These are phyloP conservation scores for Collybia sp. DNA, from an alignment of 768 basidiomycete genomes.

Conservation along the genomic window DNA sequence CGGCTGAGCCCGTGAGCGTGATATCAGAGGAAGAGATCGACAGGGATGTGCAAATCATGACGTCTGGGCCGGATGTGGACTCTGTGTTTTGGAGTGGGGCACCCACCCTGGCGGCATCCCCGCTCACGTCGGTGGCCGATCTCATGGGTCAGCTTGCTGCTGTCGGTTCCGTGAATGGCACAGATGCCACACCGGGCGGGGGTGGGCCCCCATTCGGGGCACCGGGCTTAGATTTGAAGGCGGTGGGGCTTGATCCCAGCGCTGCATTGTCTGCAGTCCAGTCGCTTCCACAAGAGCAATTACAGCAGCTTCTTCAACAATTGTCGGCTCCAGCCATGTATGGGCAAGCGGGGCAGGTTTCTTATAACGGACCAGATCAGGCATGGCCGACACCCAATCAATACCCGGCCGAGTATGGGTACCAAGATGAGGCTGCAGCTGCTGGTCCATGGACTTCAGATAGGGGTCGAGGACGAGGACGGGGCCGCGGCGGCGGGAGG, in stretches of 20 bases:
- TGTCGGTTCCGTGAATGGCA: constrained; percentile 27
- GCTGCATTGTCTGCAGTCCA: constrained; percentile 39
- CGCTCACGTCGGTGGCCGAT: constrained; percentile 56
- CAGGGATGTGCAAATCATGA: constrained; percentile 58
- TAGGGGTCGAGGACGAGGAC: constrained; percentile 51
- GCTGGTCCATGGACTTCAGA: constrained; percentile 39
- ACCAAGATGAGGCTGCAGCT: constrained; percentile 41
- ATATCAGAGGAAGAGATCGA: constrained; percentile 71
- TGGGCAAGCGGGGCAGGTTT: constrained; percentile 19
- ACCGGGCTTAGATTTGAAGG: constrained; percentile 28
- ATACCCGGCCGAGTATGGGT: constrained; percentile 42
- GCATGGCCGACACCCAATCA: constrained; percentile 35
- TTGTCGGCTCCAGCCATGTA: constrained; percentile 18
- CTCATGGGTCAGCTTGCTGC: constrained; percentile 58
- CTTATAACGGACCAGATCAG: constrained; percentile 32
- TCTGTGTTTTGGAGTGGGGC: constrained; percentile 58
- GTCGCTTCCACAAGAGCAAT: constrained; percentile 50
- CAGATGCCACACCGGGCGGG: constrained; percentile 20
- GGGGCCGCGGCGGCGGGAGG: constrained; percentile 48
- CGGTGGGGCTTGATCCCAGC: constrained; percentile 40
- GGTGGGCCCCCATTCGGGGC: constrained; percentile 24
- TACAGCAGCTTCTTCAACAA: constrained; percentile 56
- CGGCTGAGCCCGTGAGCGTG: constrained; percentile 59
- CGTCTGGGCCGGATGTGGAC: constrained; percentile 64
- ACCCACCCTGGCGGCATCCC: constrained; percentile 21